phyloP scores from a whole-genome alignment of 345 rosid genomes.

The Hibiscus mutabilis region DNA sequence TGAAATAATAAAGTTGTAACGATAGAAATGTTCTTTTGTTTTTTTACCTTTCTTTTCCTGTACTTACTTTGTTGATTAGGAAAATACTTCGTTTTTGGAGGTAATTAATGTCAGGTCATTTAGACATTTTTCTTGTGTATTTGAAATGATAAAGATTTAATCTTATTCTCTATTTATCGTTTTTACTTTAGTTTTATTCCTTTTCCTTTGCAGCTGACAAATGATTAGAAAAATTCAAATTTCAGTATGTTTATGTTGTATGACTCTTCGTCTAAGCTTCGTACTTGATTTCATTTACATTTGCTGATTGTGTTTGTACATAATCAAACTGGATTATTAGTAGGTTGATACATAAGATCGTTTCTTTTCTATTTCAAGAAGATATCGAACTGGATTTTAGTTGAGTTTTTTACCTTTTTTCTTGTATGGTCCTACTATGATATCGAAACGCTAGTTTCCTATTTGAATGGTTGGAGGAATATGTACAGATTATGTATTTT shows the following conservation, averaged over 20 bases:
- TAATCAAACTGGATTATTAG: background rate
- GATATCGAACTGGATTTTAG: background rate
- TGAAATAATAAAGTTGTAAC: background rate
- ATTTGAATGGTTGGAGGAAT: too few relatives aligned
- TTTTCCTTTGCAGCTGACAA: background rate
- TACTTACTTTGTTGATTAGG: background rate
- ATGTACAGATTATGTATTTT: too few relatives aligned
- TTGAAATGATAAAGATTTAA: background rate
- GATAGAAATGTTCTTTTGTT: background rate
- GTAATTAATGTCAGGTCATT: background rate
- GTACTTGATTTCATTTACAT: background rate
- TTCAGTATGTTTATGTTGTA: background rate
- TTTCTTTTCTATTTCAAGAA: background rate
- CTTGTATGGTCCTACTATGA: too few relatives aligned
- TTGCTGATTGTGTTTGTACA: background rate
- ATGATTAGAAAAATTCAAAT: background rate
- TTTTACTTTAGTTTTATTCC: background rate
- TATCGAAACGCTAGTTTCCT: too few relatives aligned
- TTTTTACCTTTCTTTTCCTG: background rate
- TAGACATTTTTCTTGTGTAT: background rate
- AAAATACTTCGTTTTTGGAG: background rate
- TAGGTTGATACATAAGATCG: background rate
- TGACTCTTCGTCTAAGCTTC: background rate
- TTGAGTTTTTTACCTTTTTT: too few relatives aligned
- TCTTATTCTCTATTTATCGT: background rate